Base-by-base conservation (phyloP, 192 early-diverging fungal species). In the Backusella circina region DNA sequence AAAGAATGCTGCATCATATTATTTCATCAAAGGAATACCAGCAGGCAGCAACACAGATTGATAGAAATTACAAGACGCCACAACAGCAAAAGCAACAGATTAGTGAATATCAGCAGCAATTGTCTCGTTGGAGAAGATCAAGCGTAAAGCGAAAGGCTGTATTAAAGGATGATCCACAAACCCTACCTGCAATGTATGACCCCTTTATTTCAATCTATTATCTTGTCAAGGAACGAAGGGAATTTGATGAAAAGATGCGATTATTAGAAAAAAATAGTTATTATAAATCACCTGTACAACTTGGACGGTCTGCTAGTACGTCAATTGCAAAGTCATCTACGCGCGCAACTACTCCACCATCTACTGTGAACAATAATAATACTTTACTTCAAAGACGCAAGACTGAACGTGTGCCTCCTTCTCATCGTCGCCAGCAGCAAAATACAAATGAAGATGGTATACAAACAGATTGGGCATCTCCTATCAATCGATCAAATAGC, bases 121-220 rank as follows among this genome's bases (percentile, higher is more conserved):
- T 23, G n/a, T 44, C 37, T 13, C 39, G 69, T 26, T 21, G 38
- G 37, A 30, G 21, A 38, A 10, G 44, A 47, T n/a, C 44, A n/a
- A 47, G 44, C 16, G 44, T 47, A 4, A 47, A 47, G 18, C 16
- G 13, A 23, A 70, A 28, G 39, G 16, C 26, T 8, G 12, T 47
- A 16, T 70, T 38, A 1, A 41, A 77, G 5, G 80, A 81, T 39
- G 80, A 81, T 35, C 80, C 80, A 7, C 51, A 54, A 28, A 71
- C 75, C 0, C 50, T 77, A 23, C 76, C 80, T 31, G 76, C 76
- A 9, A 77, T 77, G 75, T 81, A 77, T 26, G 87, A 91, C 70
- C 92, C 93, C 9, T 81, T 95, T 65, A 79, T 95, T 10, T 95
- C 93, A 77, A 93, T 97, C 30, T 98, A 98, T 76, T 90, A 90